These are phyloP conservation scores for Calonectria hongkongensis DNA, from an alignment of 2,329 filamentous ascomycete species.

Conservation along the genomic window DNA sequence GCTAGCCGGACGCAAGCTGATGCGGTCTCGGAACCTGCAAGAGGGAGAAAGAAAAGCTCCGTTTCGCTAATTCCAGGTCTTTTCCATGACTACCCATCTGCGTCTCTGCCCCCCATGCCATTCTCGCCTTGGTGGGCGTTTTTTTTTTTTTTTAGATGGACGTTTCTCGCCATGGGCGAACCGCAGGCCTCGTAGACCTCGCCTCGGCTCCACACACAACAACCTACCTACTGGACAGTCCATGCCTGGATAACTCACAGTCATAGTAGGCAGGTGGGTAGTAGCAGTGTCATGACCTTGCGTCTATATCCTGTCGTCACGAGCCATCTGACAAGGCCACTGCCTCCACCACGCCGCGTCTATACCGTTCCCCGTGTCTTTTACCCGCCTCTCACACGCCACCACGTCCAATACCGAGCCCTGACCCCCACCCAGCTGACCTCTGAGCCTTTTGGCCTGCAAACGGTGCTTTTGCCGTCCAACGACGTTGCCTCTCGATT, in stretches of 20 bases:
- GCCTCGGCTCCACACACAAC: too few relatives aligned
- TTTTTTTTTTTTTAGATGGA: too few relatives aligned
- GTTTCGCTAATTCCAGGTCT: neutral
- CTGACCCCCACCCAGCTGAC: constrained; percentile 13
- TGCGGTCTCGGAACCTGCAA: constrained; percentile 18
- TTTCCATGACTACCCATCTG: neutral
- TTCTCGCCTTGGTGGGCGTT: neutral
- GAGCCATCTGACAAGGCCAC: constrained; percentile 5
- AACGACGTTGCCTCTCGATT: neutral
- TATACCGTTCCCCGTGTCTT: constrained; percentile 7
- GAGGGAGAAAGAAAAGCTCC: neutral
- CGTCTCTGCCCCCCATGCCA: neutral
- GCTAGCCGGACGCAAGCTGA: neutral
- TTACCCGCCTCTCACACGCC: constrained; percentile 24
- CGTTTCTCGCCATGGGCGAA: too few relatives aligned
- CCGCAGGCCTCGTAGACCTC: too few relatives aligned
- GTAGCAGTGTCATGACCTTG: constrained; percentile 1
- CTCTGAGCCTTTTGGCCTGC: neutral
- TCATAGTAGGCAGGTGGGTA: neutral
- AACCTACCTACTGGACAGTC: too few relatives aligned
- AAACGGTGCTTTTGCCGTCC: constrained; percentile 26
- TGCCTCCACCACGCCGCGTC: constrained; percentile 14
- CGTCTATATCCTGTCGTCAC: constrained; percentile 3
- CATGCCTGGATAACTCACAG: neutral
- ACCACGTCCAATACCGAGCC: constrained; percentile 13